Evolutionary conservation across 257 asterid genomes (phyloP), one percentile per base, ranked within the genome.

Genomic region (Dorcoceras hygrometricum): DNA sequence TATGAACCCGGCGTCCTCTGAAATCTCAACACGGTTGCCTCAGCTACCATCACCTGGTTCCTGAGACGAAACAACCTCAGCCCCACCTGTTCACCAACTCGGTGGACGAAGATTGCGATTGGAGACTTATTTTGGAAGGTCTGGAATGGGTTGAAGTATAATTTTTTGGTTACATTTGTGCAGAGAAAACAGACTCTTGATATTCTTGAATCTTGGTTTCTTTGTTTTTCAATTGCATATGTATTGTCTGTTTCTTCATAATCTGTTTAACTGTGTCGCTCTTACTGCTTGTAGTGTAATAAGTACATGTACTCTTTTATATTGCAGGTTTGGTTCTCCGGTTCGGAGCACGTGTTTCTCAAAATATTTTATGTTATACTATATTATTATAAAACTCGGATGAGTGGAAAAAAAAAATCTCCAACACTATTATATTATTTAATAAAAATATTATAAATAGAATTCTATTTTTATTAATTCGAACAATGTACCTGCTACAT

Each of bases 81-180:
- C 6, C 1, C 58, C 6, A 4, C n/a, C 12, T 16, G 76, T 76
- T 83, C 86, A 79, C 84, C 48, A 59, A 31, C 84, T 83, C 71
- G 73, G 91, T 86, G 87, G 75, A 81, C 75, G 36, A 22, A 26
- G 70, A 11, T n/a, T 34, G 22, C 8, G 3, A 46, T 23, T 48
- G 48, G 8, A 43, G 46, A 11, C 66, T 22, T 43, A 28, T 65
- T 19, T 57, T 46, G 26, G 53, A 48, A 23, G 65, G 43, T 58
- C 9, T 43, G 65, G 73, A 64, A 32, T 53, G 50, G 68, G 70
- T 71, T 71, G 10, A 63, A 46, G 54, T 32, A 57, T 48, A 59
- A 0, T 5, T 27, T 34, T 18, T 39, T 55, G 27, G 23, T 36
- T 57, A 18, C 58, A 65, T 75, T 66, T 63, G 68, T 62, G 68